Conservation (phyloP, 352 stramenopile genomes). For the Globisporangium parvum region DNA sequence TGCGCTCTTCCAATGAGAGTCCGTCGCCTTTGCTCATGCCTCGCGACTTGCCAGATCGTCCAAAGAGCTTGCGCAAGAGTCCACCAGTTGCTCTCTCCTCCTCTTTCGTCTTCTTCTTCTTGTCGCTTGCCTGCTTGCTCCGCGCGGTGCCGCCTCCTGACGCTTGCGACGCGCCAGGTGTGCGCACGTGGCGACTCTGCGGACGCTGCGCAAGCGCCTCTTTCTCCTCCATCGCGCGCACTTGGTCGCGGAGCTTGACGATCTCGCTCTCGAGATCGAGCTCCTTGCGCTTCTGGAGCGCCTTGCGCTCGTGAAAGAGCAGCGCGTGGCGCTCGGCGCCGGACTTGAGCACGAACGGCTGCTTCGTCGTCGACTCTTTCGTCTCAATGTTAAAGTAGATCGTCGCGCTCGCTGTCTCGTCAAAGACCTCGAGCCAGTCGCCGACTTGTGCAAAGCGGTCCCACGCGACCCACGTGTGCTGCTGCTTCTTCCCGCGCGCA, state of each 20-base stretch:
- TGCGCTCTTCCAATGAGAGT: conserved; percentile 27
- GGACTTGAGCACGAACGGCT: conserved; percentile 43
- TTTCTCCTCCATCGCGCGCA: conserved; percentile 39
- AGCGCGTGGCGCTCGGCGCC: conserved; percentile 53
- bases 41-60: too few relatives aligned
- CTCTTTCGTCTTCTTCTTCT: conserved; percentile 19
- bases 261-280: conserved; percentile 62
- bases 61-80: conserved; percentile 16
- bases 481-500: conserved; percentile 46
- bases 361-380: conserved; percentile 57
- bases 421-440: conserved; percentile 73
- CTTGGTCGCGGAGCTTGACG: conserved; percentile 54
- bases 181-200: conserved; percentile 11
- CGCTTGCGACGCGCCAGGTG: neutral
- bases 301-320: conserved; percentile 44
- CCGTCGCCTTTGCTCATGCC: conserved; percentile 1
- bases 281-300: conserved; percentile 41
- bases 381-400: conserved; percentile 78
- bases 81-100: conserved; percentile 17
- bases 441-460: conserved; percentile 36
- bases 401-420: conserved; percentile 31
- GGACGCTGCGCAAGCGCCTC: conserved; percentile 20
- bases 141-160: too few relatives aligned
- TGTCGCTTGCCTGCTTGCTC: conserved; percentile 1
- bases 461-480: conserved; percentile 63